Conservation (phyloP, 2,329 filamentous ascomycete genomes). For the Aurifilum marmelostoma region DNA sequence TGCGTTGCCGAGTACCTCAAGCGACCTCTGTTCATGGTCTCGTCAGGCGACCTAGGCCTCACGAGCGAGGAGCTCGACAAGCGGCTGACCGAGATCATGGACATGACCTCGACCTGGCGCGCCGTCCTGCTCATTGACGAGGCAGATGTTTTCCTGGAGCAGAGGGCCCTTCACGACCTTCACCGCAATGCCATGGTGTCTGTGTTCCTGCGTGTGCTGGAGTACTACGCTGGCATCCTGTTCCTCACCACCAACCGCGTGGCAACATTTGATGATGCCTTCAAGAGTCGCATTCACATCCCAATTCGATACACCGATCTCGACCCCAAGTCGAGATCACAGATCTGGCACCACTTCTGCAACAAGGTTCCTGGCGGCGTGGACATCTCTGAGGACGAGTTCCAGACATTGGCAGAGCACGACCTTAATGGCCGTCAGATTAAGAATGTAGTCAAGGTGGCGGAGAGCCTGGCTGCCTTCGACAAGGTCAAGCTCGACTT, state of each 20-base stretch:
- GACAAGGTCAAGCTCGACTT: constrained; percentile 36
- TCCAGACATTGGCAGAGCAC: constrained; percentile 30
- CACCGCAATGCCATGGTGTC: constrained; percentile 30
- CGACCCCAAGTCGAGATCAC: constrained; percentile 15
- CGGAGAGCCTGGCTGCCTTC: constrained; percentile 39
- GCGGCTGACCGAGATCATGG: constrained; percentile 24
- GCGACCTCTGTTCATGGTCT: constrained; percentile 42
- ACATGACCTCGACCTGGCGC: constrained; percentile 31
- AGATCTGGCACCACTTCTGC: constrained; percentile 33
- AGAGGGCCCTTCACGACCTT: constrained; percentile 28
- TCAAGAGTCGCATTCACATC: constrained; percentile 44
- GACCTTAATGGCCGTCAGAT: constrained; percentile 37
- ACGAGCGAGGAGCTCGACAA: constrained; percentile 24
- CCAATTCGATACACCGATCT: constrained; percentile 39
- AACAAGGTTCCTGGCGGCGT: constrained; percentile 30
- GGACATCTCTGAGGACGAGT: constrained; percentile 33
- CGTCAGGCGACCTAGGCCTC: constrained; percentile 33
- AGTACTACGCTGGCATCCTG: constrained; percentile 44
- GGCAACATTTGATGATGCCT: constrained; percentile 46
- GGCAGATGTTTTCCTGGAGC: constrained; percentile 33
- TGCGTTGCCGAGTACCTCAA: constrained; percentile 39
- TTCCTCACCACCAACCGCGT: constrained; percentile 49
- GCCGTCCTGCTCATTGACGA: constrained; percentile 35
- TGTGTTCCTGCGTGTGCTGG: constrained; percentile 36
- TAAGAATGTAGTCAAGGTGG: constrained; percentile 37